These are phyloP conservation scores for Bruguiera sexangula DNA, from an alignment of 345 rosid genomes.

Conservation along the genomic window DNA sequence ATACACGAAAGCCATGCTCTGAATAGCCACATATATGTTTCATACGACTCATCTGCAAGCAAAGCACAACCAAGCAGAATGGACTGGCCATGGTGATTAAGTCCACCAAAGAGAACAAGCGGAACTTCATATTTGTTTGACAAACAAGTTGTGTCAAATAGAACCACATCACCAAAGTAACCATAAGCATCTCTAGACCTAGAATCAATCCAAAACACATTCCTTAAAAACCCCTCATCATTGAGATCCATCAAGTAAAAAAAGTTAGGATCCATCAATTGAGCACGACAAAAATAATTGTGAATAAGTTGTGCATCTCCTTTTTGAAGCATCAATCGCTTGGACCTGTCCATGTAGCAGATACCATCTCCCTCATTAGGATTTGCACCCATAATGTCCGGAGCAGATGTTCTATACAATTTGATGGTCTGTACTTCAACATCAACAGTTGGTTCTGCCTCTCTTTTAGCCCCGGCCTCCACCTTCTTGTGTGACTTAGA, in stretches of 20 bases:
- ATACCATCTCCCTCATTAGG: slow-evolving; percentile 28
- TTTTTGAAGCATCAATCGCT: slow-evolving; percentile 47
- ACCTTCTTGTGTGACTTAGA: slow-evolving; percentile 39
- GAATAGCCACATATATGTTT: slow-evolving; percentile 64
- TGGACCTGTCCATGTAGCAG: slow-evolving; percentile 25
- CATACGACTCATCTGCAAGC: slow-evolving; percentile 56
- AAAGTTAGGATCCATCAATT: slow-evolving; percentile 60
- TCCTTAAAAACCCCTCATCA: slow-evolving; percentile 60
- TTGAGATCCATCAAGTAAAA: slow-evolving; percentile 69
- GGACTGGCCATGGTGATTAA: slow-evolving; percentile 59
- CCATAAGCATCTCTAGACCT: slow-evolving; percentile 55
- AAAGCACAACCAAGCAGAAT: slow-evolving; percentile 66
- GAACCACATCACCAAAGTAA: slow-evolving; percentile 51
- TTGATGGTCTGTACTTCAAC: slow-evolving; percentile 53
- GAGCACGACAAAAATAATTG: slow-evolving; percentile 61
- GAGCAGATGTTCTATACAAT: slow-evolving; percentile 53
- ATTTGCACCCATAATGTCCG: slow-evolving; percentile 43
- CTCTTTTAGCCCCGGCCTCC: slow-evolving; percentile 46
- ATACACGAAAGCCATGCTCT: slow-evolving; percentile 55
- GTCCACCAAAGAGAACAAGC: slow-evolving; percentile 55
- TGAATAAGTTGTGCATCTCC: slow-evolving; percentile 58
- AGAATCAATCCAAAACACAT: slow-evolving; percentile 64
- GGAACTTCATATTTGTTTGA: slow-evolving; percentile 58
- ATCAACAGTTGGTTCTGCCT: slow-evolving; percentile 42
- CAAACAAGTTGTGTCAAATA: slow-evolving; percentile 52